Evolutionary conservation across 106 monocot species (phyloP).

Genomic region (Amphibolis antarctica): DNA sequence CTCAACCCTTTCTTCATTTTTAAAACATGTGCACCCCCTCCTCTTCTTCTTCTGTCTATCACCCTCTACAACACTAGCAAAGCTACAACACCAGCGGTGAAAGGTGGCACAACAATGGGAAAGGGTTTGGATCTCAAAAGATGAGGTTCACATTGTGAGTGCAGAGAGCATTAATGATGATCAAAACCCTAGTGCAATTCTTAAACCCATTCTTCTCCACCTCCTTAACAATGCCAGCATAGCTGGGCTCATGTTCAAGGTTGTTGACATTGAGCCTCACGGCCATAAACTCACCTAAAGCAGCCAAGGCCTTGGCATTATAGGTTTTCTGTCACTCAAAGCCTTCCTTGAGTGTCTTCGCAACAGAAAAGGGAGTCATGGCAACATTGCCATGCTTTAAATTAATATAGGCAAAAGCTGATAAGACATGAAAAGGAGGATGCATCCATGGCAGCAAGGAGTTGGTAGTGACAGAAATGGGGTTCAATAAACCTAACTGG

Average conservation of each 20-base stretch:
- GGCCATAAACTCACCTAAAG: constrained; percentile 85
- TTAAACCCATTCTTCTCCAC: constrained; percentile 89
- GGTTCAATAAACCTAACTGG: no score
- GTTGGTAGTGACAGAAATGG: no score
- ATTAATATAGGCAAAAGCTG: no score
- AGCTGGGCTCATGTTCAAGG: constrained; percentile 53
- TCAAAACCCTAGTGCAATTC: constrained; percentile 80
- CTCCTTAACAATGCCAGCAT: constrained; percentile 72
- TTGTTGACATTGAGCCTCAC: constrained; percentile 88
- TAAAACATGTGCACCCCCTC: no score
- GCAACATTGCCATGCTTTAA: constrained; percentile 48
- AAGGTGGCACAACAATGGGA: no score
- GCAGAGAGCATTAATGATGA: constrained; percentile 65
- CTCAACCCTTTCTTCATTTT: no score
- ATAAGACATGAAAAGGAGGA: no score
- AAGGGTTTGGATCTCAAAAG: constrained; percentile 29
- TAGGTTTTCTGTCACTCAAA: constrained; percentile 45
- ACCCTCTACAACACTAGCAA: no score
- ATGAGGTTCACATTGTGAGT: constrained; percentile 60
- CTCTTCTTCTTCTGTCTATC: no score
- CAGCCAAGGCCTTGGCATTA: constrained; percentile 85
- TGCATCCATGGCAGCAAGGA: no score
- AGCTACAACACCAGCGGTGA: no score
- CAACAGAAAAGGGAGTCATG: constrained; percentile 62
- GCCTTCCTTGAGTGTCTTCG: constrained; percentile 57